Conservation (phyloP, 2,329 filamentous ascomycete species). For the Exserohilum turcica region DNA sequence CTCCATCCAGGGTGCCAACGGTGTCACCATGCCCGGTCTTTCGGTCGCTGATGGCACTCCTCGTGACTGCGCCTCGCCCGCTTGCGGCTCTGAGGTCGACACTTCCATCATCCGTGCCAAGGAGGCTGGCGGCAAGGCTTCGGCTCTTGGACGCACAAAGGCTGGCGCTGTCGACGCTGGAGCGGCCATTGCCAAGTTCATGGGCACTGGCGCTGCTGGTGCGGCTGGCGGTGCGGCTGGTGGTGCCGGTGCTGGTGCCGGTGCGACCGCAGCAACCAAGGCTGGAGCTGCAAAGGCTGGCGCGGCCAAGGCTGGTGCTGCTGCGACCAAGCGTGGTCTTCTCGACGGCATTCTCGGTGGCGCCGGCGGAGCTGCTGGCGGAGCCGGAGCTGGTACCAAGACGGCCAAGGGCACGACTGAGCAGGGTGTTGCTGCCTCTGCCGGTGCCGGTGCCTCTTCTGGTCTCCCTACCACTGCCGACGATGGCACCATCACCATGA, state of each 20-base stretch:
- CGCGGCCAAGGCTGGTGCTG: conserved; percentile 45
- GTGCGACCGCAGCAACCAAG: conserved; percentile 7
- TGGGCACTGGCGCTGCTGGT: conserved; percentile 47
- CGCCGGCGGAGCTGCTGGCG: conserved; percentile 17
- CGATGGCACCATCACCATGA: conserved; percentile 66
- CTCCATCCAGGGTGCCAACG: conserved; percentile 63
- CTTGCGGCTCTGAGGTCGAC: conserved; percentile 69
- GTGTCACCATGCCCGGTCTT: conserved; percentile 66
- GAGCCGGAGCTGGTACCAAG: conserved; percentile 51
- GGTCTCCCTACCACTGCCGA: conserved; percentile 67
- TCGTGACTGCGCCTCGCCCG: conserved; percentile 66
- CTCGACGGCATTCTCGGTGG: conserved; percentile 23
- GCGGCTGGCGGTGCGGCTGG: conserved; percentile 58
- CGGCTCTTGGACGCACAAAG: conserved; percentile 67
- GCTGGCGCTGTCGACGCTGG: conserved; percentile 54
- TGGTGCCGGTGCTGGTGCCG: too few relatives aligned
- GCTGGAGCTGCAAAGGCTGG: conserved; percentile 45
- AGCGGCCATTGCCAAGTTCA: conserved; percentile 12
- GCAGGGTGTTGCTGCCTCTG: conserved; percentile 59
- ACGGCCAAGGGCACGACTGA: conserved; percentile 56
- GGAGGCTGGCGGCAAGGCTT: conserved; percentile 62
- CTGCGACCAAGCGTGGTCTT: conserved; percentile 30
- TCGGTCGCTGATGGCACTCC: conserved; percentile 68
- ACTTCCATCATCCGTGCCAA: conserved; percentile 70
- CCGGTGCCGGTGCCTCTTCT: conserved; percentile 58